Percentiles rank a stretch among this genome's conserved stretches.
phyloP scores from a whole-genome alignment of 2,329 filamentous ascomycete genomes.

The Moelleriella libera region DNA sequence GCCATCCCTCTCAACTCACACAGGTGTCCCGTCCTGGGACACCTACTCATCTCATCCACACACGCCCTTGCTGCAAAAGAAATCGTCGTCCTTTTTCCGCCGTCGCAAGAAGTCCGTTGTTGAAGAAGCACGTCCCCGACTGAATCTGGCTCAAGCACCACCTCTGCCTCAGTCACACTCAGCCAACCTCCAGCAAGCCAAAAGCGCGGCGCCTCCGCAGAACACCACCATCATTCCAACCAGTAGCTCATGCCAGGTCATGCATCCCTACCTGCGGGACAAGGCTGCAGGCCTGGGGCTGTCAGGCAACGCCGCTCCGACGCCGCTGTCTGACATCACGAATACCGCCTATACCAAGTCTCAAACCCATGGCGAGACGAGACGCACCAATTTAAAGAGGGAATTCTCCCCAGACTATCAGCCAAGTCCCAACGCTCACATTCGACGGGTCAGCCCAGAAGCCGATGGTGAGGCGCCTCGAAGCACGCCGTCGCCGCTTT shows the following conservation, averaged over 20 bases:
- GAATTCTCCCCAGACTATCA: constrained; percentile 67
- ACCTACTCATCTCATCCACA: constrained; percentile 27
- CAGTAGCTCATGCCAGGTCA: constrained; percentile 71
- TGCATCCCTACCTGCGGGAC: constrained; percentile 61
- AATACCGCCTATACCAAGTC: constrained; percentile 7
- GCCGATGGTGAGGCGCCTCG: constrained; percentile 15
- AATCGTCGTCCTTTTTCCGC: constrained; percentile 87
- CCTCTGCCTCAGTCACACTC: constrained; percentile 22
- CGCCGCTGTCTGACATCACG: constrained; percentile 12
- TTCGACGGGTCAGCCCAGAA: constrained; percentile 44
- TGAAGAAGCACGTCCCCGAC: constrained; percentile 52
- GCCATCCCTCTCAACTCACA: constrained; percentile 28
- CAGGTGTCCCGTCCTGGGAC: constrained; percentile 36
- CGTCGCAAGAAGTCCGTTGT: constrained; percentile 80
- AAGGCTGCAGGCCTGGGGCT: constrained; percentile 15
- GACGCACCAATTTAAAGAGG: constrained; percentile 25
- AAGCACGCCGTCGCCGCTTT: constrained; percentile 19
- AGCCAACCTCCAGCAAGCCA: constrained; percentile 12
- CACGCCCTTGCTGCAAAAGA: constrained; percentile 59
- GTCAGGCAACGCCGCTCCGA: constrained; percentile 6
- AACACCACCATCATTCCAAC: constrained; percentile 43
- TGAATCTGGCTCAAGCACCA: constrained; percentile 27
- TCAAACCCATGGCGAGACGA: constrained; percentile 13
- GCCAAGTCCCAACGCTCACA: constrained; percentile 56
- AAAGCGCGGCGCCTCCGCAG: constrained; percentile 14